Evolutionary conservation across 2,329 filamentous ascomycete species (phyloP), one percentile per base, ranked within the genome.

Genomic region (Sporothrix globosa): DNA sequence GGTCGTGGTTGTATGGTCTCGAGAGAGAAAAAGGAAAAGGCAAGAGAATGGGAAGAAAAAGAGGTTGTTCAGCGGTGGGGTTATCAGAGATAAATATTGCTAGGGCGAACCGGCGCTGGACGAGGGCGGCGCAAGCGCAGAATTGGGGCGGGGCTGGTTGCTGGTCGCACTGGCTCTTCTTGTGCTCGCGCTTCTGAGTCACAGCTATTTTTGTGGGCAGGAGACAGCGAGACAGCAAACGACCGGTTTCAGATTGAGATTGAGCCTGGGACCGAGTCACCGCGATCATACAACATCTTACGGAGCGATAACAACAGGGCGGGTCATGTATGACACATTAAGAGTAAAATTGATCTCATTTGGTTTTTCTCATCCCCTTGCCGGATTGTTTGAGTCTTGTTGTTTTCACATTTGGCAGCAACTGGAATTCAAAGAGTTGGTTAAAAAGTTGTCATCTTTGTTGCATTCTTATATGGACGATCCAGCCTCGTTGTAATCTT

Each of bases 181-280:
- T 34, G 24, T 24, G 61, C 61, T 65, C 5, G 48, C 19, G 48
- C 48, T 50, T 41, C 69, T 74, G 74, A 75, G 68, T 74, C 73
- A 75, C 72, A 50, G 60, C 67, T 73, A 70, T 71, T 73, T 73
- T 72, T 68, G 34, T 34, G 73, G 73, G 74, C 14, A 52, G 30
- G 63, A 66, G 63, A 39, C 44, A 39, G 46, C 63, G 27, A 66
- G 63, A 50, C 44, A 34, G 19, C 61, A 50, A 48, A 70, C 71
- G 67, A 34, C 53, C 34, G 63, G 70, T 73, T 74, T 73, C 70
- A 72, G 66, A 71, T 50, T 70, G 58, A n/a, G 46, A 48, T 21
- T 14, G 39, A 46, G 30, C 10, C 21, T 21, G 34, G 34, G 19
- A 50, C 27, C 54, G 63, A 63, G 61, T 72, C 68, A 67, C 63